These are phyloP conservation scores for Omphalotus guepiniiformis DNA, from an alignment of 768 basidiomycete species.

Conservation along the genomic window DNA sequence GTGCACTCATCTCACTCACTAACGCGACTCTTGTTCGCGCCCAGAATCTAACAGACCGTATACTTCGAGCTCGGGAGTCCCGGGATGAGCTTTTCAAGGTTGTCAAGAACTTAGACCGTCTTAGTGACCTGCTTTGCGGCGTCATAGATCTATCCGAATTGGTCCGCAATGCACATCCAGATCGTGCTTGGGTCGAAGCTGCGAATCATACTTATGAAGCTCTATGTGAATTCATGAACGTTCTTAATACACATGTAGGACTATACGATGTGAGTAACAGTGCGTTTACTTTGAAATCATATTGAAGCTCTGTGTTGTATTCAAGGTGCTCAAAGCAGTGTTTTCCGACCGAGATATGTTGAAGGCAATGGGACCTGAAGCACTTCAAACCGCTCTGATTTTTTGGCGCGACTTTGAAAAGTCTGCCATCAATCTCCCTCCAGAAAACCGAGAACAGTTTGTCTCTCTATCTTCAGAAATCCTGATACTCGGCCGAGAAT, in stretches of 20 bases:
- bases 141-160: conserved; percentile 97
- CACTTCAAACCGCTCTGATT: conserved; percentile 83
- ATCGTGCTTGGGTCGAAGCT: conserved; percentile 74
- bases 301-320: not conserved
- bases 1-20: conserved; percentile 66
- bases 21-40: conserved; percentile 79
- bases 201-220: conserved; percentile 88
- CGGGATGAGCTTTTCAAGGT: conserved; percentile 75
- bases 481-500: conserved; percentile 80
- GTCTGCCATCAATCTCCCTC: conserved; percentile 88
- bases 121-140: conserved; percentile 93
- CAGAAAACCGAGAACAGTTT: conserved; percentile 71
- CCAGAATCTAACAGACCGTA: conserved; percentile 77
- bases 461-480: conserved; percentile 90
- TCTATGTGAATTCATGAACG: conserved; percentile 96
- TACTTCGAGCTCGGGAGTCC: conserved; percentile 69
- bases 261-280: conserved; percentile 72
- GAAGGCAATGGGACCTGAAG: conserved; percentile 65
- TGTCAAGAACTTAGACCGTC: conserved; percentile 93
- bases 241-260: conserved; percentile 89
- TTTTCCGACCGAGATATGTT: conserved; percentile 65
- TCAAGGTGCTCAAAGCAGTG: conserved; percentile 66
- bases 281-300: conserved; percentile 11
- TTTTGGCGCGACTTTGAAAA: conserved; percentile 98
- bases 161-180: conserved; percentile 90